Percentiles rank a stretch among this genome's conserved stretches.
Evolutionary conservation across 371 early-diverging fungal species (phyloP).

Genomic region (Coemansia sp.): DNA sequence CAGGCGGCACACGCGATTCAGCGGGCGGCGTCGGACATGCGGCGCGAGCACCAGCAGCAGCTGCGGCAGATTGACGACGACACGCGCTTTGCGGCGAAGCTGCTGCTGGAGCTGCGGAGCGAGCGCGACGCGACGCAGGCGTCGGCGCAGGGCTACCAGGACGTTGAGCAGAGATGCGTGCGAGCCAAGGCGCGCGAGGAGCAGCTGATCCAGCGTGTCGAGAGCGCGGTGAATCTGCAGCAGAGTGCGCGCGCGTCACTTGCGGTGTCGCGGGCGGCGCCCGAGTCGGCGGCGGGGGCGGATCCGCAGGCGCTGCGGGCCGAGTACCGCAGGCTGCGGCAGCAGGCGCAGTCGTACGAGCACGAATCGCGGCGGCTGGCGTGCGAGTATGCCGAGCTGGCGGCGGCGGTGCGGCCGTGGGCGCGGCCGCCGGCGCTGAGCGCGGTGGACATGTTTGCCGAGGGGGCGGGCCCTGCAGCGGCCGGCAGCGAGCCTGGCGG

Average conservation of each 20-base stretch:
- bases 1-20: conserved; percentile 3
- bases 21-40: conserved; percentile 3
- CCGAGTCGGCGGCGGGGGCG: neutral
- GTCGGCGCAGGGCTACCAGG: neutral
- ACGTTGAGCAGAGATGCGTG: conserved; percentile 3
- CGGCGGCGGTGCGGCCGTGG: conserved; percentile 37
- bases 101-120: conserved; percentile 41
- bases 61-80: conserved; percentile 24
- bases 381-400: conserved; percentile 39
- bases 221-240: conserved; percentile 33
- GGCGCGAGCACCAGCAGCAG: neutral
- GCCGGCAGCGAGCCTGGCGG: too few relatives aligned
- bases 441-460: conserved; percentile 9
- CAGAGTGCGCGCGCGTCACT: conserved; percentile 18
- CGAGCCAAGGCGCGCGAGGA: conserved; percentile 13
- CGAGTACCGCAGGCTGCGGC: conserved; percentile 31
- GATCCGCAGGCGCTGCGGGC: conserved; percentile 13
- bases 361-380: conserved; percentile 24
- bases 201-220: conserved; percentile 18
- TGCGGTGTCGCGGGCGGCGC: neutral
- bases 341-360: conserved; percentile 15
- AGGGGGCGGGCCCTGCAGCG: too few relatives aligned
- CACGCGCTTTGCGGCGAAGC: conserved; percentile 36
- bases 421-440: conserved; percentile 20
- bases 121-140: conserved; percentile 30